A percentile compares a stretch with the other conserved stretches of the same genome.
These are phyloP conservation scores for Inga laurina DNA, from an alignment of 306 rosid species.

Conservation along the genomic window DNA sequence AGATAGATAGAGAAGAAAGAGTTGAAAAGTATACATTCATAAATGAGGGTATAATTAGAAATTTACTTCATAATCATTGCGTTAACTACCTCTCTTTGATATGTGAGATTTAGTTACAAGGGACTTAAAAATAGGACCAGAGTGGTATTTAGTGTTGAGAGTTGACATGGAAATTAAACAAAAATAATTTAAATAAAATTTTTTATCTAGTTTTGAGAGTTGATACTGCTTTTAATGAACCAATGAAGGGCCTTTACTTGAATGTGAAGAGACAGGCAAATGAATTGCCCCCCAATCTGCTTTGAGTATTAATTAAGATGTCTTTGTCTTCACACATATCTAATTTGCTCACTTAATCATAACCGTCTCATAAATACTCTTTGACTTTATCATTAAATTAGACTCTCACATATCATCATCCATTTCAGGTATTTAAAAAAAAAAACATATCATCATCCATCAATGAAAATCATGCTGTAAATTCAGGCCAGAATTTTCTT, in stretches of 20 bases:
- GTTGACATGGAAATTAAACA: background rate
- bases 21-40: too few relatives aligned
- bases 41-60: too few relatives aligned
- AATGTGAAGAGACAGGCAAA: background rate
- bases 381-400: background rate
- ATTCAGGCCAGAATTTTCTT: background rate
- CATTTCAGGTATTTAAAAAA: background rate
- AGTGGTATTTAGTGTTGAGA: too few relatives aligned
- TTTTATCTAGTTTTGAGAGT: background rate
- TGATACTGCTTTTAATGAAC: background rate
- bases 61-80: too few relatives aligned
- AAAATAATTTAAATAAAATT: background rate
- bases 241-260: background rate
- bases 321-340: background rate
- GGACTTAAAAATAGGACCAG: too few relatives aligned
- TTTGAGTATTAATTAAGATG: slow-evolving; percentile 15
- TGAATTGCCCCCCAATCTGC: slow-evolving; percentile 4
- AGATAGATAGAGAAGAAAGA: too few relatives aligned
- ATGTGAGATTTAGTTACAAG: too few relatives aligned
- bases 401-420: background rate
- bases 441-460: background rate
- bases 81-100: too few relatives aligned
- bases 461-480: background rate
- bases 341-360: background rate
- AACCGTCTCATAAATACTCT: background rate